Percentiles rank a stretch among this genome's conserved stretches.
Conservation (phyloP, 805 yeast species). For the Myxozyma udenii region DNA sequence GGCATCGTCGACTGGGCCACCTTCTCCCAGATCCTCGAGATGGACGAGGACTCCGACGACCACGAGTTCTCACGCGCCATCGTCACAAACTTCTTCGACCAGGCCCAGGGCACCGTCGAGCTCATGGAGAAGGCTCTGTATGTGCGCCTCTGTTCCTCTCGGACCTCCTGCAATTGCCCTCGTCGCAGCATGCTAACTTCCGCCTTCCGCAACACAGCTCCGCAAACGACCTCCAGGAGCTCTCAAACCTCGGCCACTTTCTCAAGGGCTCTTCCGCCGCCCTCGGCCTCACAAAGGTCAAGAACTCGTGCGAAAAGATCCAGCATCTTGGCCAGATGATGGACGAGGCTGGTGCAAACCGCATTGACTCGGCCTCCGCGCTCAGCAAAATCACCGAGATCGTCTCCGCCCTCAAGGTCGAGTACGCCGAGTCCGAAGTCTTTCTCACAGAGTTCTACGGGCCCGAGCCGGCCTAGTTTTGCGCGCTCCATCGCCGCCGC, state of each 20-base stretch:
- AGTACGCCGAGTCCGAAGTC: slow-evolving; percentile 38
- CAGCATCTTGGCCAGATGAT: slow-evolving; percentile 72
- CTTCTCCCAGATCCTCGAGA: slow-evolving; percentile 78
- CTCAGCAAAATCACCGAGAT: slow-evolving; percentile 35
- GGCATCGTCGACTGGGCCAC: slow-evolving; percentile 86
- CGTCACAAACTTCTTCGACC: slow-evolving; percentile 82
- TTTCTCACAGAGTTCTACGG: slow-evolving; percentile 35
- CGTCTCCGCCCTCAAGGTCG: slow-evolving; percentile 36
- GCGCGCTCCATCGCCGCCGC: background rate
- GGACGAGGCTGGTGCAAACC: slow-evolving; percentile 39
- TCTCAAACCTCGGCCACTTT: slow-evolving; percentile 84
- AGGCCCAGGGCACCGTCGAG: slow-evolving; percentile 74
- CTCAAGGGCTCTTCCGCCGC: slow-evolving; percentile 95
- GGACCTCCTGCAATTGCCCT: background rate
- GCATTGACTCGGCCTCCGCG: slow-evolving; percentile 37
- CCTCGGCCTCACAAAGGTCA: slow-evolving; percentile 76
- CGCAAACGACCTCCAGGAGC: slow-evolving; percentile 46
- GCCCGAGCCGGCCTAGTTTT: background rate
- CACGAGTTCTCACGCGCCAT: slow-evolving; percentile 81
- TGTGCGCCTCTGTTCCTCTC: slow-evolving; percentile 1
- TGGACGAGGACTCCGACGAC: slow-evolving; percentile 76
- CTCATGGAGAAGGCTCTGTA: slow-evolving; percentile 61
- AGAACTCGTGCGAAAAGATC: slow-evolving; percentile 85
- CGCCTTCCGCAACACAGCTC: background rate
- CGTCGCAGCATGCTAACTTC: background rate